Evolutionary conservation across 2,329 filamentous ascomycete species (phyloP), one percentile per base, ranked within the genome.

Genomic region (Aciculosporium take): DNA sequence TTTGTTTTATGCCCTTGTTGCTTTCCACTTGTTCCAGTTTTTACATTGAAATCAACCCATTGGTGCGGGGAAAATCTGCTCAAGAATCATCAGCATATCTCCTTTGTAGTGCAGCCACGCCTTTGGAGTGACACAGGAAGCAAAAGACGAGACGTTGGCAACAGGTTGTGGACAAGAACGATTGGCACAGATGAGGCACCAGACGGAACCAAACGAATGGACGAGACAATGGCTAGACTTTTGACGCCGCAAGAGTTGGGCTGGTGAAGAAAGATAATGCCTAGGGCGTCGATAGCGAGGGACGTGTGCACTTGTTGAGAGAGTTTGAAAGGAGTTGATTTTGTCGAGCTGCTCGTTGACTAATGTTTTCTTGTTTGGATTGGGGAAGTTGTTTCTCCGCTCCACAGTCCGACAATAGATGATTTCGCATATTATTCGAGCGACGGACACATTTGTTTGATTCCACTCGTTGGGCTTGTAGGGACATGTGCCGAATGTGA

Each of bases 41-140:
- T 13, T 21, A n/a, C 24, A 21, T 35, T n/a, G 29, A 39, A 33
- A 13, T 28, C 32, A 31, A 30, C 37, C 35, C 32, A 53, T 56
- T 58, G 52, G 54, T 53, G 53, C 49, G 55, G 37, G 32, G 56
- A 53, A 56, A 57, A 56, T 56, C 56, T 56, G 52, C 56, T 54
- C 53, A 52, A 48, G 51, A 46, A 53, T 59, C 55, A 51, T 58
- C 58, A 52, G 53, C 53, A 40, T 59, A 57, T 60, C 52, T 61
- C 56, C 51, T 55, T 60, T 60, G 59, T 60, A 51, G 50, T 51
- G 41, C 37, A 36, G 41, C 31, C 45, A 44, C 36, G 43, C 13
- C 40, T 38, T 33, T 32, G 34, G 23, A 25, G 23, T 39, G 42
- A 40, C 31, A 42, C 32, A 35, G 24, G 27, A 27, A 17, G 39